phyloP scores from a whole-genome alignment of 2,329 filamentous ascomycete species.

The Colletotrichum filicis region DNA sequence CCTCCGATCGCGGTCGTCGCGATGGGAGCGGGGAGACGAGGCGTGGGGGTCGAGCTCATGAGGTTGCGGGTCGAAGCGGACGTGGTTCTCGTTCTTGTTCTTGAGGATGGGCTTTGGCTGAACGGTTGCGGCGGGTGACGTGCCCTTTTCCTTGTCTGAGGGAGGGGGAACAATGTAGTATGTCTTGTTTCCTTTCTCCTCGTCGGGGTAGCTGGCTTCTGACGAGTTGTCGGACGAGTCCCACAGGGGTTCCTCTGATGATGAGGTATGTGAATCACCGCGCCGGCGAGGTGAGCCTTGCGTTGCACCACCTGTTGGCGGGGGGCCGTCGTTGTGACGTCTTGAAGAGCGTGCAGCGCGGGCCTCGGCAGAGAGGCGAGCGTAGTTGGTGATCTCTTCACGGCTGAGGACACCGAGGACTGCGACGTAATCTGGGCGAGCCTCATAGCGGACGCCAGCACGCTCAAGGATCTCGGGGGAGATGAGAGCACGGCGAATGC shows the following conservation, averaged over 20 bases:
- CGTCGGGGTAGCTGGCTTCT: slow-evolving; percentile 37
- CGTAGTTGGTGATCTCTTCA: slow-evolving; percentile 63
- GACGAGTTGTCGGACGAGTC: slow-evolving; percentile 43
- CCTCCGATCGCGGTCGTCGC: slow-evolving; percentile 48
- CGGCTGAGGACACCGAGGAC: slow-evolving; percentile 65
- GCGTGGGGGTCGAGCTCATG: slow-evolving; percentile 53
- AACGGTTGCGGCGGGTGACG: slow-evolving; percentile 48
- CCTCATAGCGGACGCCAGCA: slow-evolving; percentile 69
- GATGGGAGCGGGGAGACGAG: slow-evolving; percentile 41
- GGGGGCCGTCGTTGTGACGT: not conserved
- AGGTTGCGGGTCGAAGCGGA: slow-evolving; percentile 63
- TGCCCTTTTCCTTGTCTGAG: slow-evolving; percentile 38
- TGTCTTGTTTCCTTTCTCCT: slow-evolving; percentile 43
- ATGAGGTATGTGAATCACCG: slow-evolving; percentile 30
- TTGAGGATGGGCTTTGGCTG: slow-evolving; percentile 70
- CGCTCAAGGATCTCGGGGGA: slow-evolving; percentile 67
- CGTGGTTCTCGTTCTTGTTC: slow-evolving; percentile 68
- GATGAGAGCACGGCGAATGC: slow-evolving; percentile 64
- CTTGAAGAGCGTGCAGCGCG: slow-evolving; percentile 51
- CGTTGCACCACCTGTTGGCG: slow-evolving; percentile 22
- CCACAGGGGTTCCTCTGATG: slow-evolving; percentile 41
- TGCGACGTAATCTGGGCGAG: slow-evolving; percentile 69
- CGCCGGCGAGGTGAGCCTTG: slow-evolving; percentile 3
- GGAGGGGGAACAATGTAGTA: slow-evolving; percentile 55
- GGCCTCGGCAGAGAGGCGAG: slow-evolving; percentile 59